Conservation (phyloP, 768 basidiomycete species). For the Leucosporidium scottii region DNA sequence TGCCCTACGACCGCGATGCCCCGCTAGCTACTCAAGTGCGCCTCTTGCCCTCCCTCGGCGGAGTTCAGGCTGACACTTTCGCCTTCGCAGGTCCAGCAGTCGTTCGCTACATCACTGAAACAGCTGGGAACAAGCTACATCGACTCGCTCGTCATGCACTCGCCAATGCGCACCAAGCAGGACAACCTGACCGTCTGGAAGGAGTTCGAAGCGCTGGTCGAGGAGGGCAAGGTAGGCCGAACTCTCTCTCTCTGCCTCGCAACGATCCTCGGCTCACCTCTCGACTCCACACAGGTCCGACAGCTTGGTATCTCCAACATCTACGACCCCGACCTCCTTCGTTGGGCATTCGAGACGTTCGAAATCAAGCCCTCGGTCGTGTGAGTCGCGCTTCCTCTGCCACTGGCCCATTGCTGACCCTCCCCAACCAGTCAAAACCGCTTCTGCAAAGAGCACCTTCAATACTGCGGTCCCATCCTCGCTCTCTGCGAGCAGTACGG, state of each 20-base stretch:
- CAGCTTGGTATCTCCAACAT: slow-evolving; percentile 64
- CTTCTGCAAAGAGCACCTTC: slow-evolving; percentile 68
- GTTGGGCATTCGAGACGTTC: slow-evolving; percentile 52
- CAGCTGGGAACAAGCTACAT: slow-evolving; percentile 67
- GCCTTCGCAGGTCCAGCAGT: slow-evolving; percentile 56
- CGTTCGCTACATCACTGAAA: slow-evolving; percentile 57
- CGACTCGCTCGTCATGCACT: slow-evolving; percentile 73
- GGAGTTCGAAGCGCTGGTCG: slow-evolving; percentile 4
- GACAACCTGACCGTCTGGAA: background rate
- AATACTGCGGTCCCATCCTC: slow-evolving; percentile 62
- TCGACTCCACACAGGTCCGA: slow-evolving; percentile 7
- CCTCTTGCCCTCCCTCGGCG: background rate
- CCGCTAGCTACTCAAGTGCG: slow-evolving; percentile 15
- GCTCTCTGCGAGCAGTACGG: slow-evolving; percentile 57
- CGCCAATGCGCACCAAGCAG: slow-evolving; percentile 51
- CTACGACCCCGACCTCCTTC: slow-evolving; percentile 57
- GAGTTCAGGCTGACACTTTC: slow-evolving; percentile 20
- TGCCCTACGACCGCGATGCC: slow-evolving; percentile 62
- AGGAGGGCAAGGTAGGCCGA: background rate
- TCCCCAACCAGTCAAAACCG: slow-evolving; percentile 52
- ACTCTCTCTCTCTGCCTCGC: background rate
- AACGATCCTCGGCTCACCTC: background rate
- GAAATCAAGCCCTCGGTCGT: slow-evolving; percentile 58
- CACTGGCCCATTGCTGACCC: background rate
- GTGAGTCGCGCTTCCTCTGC: slow-evolving; percentile 39